Evolutionary conservation across 2,329 filamentous ascomycete genomes (phyloP).

Genomic region (Pseudogymnoascus verrucosus): DNA sequence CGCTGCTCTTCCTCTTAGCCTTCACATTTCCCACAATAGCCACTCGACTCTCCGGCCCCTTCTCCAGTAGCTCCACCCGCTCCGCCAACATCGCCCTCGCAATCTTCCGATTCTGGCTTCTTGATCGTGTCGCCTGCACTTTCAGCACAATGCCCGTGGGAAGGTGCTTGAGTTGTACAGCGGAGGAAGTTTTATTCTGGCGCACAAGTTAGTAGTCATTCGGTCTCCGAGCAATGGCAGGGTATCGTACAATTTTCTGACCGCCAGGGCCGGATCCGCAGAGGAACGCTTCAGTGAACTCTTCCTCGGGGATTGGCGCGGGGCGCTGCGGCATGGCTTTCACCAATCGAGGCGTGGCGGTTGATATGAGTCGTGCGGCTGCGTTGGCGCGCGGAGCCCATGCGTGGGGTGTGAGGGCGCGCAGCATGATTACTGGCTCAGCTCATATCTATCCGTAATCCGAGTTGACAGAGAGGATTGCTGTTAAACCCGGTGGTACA

Average conservation of each 20-base stretch:
- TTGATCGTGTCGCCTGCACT: slow-evolving; percentile 81
- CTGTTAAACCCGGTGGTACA: background rate
- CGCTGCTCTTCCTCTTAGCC: slow-evolving; percentile 64
- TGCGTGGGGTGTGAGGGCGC: background rate
- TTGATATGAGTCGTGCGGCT: background rate
- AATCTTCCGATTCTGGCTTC: slow-evolving; percentile 78
- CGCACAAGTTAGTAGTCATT: background rate
- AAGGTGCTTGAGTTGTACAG: slow-evolving; percentile 83
- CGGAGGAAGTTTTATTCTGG: slow-evolving; percentile 92
- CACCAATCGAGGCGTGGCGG: slow-evolving; percentile 18
- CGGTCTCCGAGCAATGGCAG: slow-evolving; percentile 7
- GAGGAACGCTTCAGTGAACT: slow-evolving; percentile 78
- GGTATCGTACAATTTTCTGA: slow-evolving; percentile 71
- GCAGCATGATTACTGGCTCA: background rate
- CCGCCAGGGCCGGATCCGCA: slow-evolving; percentile 90
- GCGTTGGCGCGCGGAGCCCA: background rate
- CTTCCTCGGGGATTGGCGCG: slow-evolving; percentile 61
- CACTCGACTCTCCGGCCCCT: slow-evolving; percentile 61
- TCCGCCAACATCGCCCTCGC: slow-evolving; percentile 61
- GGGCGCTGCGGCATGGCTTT: slow-evolving; percentile 71
- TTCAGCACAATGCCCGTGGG: slow-evolving; percentile 92
- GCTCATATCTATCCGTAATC: background rate
- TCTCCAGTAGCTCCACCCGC: slow-evolving; percentile 56
- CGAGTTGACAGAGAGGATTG: background rate
- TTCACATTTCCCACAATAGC: slow-evolving; percentile 56